These are phyloP conservation scores for Pilobolus umbonatus DNA, from an alignment of 192 early-diverging fungal species.

Conservation along the genomic window DNA sequence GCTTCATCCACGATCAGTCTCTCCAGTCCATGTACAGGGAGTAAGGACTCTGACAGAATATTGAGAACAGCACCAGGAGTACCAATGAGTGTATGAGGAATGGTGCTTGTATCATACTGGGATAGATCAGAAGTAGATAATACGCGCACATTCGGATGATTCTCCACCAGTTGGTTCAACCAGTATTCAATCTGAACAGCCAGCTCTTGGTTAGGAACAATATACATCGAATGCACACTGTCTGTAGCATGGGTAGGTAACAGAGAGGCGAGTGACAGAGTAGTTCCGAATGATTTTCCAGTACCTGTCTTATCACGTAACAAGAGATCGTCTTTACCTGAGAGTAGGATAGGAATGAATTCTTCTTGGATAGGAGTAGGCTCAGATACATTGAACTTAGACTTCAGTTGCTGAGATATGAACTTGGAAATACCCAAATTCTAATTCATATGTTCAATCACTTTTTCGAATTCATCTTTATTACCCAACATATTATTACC, in stretches of 20 bases:
- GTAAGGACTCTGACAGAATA: slow-evolving; percentile 20
- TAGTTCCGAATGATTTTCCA: slow-evolving; percentile 53
- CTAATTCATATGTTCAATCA: too few relatives aligned
- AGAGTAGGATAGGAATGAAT: slow-evolving; percentile 40
- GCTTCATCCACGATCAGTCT: slow-evolving; percentile 49
- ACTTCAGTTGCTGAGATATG: slow-evolving; percentile 17
- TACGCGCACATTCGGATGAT: neutral
- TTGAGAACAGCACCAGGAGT: slow-evolving; percentile 37
- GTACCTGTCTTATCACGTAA: slow-evolving; percentile 51
- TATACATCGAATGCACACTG: slow-evolving; percentile 18
- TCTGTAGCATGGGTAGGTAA: neutral
- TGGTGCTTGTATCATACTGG: neutral
- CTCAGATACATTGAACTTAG: slow-evolving; percentile 24
- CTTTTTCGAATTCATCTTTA: too few relatives aligned
- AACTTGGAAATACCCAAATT: slow-evolving; percentile 17
- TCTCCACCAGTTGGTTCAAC: slow-evolving; percentile 24
- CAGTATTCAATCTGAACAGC: slow-evolving; percentile 45
- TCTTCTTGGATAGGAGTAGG: slow-evolving; percentile 42
- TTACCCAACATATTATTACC: too few relatives aligned
- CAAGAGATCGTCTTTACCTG: slow-evolving; percentile 36
- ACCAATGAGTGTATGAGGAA: slow-evolving; percentile 39
- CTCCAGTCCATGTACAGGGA: slow-evolving; percentile 32
- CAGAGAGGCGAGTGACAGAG: slow-evolving; percentile 36
- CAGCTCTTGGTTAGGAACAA: slow-evolving; percentile 51
- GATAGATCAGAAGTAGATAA: neutral